Base-by-base conservation (phyloP, 2,329 filamentous ascomycete species). In the Phaeomoniella chlamydospora region DNA sequence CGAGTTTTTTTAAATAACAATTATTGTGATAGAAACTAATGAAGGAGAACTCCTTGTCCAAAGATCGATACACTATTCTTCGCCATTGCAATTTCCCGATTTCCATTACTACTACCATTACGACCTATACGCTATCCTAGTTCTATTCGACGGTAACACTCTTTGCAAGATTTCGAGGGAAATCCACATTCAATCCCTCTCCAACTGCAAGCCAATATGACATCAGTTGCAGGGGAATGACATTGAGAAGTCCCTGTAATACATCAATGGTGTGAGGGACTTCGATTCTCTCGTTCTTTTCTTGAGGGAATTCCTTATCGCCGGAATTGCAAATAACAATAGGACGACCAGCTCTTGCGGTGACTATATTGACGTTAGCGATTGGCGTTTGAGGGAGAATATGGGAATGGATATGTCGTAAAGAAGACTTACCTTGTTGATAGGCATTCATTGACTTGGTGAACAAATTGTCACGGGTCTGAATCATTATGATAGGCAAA, bases 401-500 rank as follows among this genome's bases (percentile, higher is more conserved):
- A 31, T 6, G 22, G 22, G n/a, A n/a, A 26, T 26, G 11, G 15
- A 12, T 15, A 19, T 10, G 32, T 22, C 15, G n/a, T n/a, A n/a
- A n/a, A n/a, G n/a, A 15, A n/a, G 22, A 51, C 71, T 57, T 68
- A 83, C 80, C 78, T 71, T 98, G 90, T 67, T 98, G 90, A 64
- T 96, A 98, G 52, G 90, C 90, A 61, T 98, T 98, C 54, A 98
- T 72, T 12, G 90, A 96, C 70, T 98, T 98, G 59, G 81, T 81
- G 68, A 98, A 98, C 54, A 98, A 80, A 50, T 86, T 74, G 57
- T 98, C 90, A 41, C 90, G 82, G 37, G 90, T 98, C 42, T 98
- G 72, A 54, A 98, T 96, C 90, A 98, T 98, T 63, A 98, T 94
- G 60, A 98, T 98, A 43, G 90, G 90, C 26, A 98, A 75, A 64